Conservation (phyloP, 805 yeast species). For the Millerago galiae region DNA sequence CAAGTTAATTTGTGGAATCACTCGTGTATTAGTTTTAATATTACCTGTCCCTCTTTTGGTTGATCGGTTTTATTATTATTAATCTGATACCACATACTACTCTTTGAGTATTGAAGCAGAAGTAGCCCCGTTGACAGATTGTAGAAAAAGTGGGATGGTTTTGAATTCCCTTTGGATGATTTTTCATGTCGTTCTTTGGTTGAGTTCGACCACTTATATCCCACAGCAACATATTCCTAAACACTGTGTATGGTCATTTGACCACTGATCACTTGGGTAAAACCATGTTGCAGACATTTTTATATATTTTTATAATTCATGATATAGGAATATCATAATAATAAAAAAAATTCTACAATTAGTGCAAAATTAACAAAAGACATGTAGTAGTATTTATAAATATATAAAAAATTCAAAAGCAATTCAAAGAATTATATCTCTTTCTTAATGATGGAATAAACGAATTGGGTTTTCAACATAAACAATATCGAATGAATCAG, state of each 20-base stretch:
- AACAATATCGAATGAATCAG: slow-evolving; percentile 83
- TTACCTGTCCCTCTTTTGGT: slow-evolving; percentile 29
- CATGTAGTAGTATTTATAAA: not conserved
- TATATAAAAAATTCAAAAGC: not conserved
- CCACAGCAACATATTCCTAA: slow-evolving; percentile 98
- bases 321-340: slow-evolving; percentile 1
- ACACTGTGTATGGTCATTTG: slow-evolving; percentile 92
- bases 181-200: slow-evolving; percentile 14
- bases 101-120: slow-evolving; percentile 50
- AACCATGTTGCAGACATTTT: slow-evolving; percentile 97
- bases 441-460: slow-evolving; percentile 81
- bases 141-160: slow-evolving; percentile 60
- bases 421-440: not conserved
- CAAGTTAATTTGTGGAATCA: slow-evolving; percentile 26
- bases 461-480: slow-evolving; percentile 97
- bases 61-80: slow-evolving; percentile 60
- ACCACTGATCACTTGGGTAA: slow-evolving; percentile 97
- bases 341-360: not conserved
- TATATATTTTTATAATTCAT: slow-evolving; percentile 4
- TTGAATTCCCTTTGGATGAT: slow-evolving; percentile 45
- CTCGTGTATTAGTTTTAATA: slow-evolving; percentile 5
- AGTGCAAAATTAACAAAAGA: not conserved
- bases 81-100: slow-evolving; percentile 24
- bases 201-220: slow-evolving; percentile 39
- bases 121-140: slow-evolving; percentile 98